Base-by-base conservation (phyloP, 768 basidiomycete genomes). In the Mycena pura region DNA sequence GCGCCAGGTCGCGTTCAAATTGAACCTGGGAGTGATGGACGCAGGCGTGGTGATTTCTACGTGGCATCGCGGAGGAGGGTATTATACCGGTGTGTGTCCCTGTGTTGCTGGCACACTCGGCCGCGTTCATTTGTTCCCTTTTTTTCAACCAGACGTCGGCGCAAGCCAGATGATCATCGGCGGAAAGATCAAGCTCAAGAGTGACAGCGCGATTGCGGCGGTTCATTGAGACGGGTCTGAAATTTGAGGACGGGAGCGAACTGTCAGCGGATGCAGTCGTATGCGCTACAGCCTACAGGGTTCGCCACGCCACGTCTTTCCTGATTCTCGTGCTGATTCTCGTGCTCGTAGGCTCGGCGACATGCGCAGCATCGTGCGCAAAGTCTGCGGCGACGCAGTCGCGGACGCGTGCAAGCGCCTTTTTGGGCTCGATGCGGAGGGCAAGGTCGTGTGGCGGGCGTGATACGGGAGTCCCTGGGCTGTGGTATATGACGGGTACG, bases 171-270 rank as follows among this genome's bases (percentile, higher is more conserved):
- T 85, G 60, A 85, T 90, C 62, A 80, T 83, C 28, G 85, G 88
- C 61, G 85, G 87, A 21, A 86, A 88, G 70, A 88, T 91, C 76
- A 89, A 89, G 71, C 74, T 91, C 64, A 90, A 91, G 76, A 86
- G 81, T 70, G 86, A 86, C 59, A 76, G 78, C 51, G 73, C 72
- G 29, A 81, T 89, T 50, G 69, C 77, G 25, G 70, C 69, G 31
- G n/a, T 83, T 85, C 69, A 82, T 78, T 0, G 68, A 76, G 60
- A 73, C 68, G 1, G 80, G 81, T 3, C 67, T 87, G 10, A 73
- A 75, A 49, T 87, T 86, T 60, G 79, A 79, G 48, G 73, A 86
- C 59, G 83, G 83, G 3, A 76, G 74, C 21, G 76, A 77, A 61
- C 65, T 86, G 10, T 60, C 76, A 14, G 84, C 81, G 14, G 86